Percentiles rank a stretch among this genome's conserved stretches.
These are phyloP conservation scores for Prunus mume DNA, from an alignment of 306 rosid genomes.

Conservation along the genomic window DNA sequence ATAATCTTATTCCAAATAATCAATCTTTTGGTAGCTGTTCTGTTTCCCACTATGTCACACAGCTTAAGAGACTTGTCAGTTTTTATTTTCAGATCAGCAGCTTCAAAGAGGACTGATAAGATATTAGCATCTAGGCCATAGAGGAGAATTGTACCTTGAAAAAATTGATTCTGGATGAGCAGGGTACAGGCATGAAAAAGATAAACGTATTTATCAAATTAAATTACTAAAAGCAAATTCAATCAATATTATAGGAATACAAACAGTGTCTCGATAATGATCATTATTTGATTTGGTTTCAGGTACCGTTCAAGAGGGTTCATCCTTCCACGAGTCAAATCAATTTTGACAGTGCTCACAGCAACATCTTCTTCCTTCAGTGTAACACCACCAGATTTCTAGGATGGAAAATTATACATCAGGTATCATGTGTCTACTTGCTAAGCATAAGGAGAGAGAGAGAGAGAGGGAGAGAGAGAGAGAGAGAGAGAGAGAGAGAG, in stretches of 20 bases:
- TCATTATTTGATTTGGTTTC: constrained; percentile 8
- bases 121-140: neutral
- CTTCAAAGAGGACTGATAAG: neutral
- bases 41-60: constrained; percentile 4
- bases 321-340: constrained; percentile 74
- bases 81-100: neutral
- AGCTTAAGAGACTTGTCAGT: neutral
- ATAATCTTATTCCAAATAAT: neutral
- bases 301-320: constrained; percentile 83
- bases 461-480: neutral
- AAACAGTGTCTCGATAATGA: constrained; percentile 8
- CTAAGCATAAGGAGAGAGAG: neutral
- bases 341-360: constrained; percentile 73
- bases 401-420: constrained; percentile 18
- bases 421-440: neutral
- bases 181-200: constrained; percentile 38
- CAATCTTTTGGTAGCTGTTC: neutral
- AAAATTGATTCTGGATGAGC: constrained; percentile 61
- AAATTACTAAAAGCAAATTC: constrained; percentile 2
- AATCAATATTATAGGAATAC: neutral
- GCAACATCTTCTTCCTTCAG: constrained; percentile 76
- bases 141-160: constrained; percentile 62
- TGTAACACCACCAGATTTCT: constrained; percentile 61
- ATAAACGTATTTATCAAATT: constrained; percentile 23
- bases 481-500: neutral